These are phyloP conservation scores for Phialemonium atrogriseum DNA, from an alignment of 2,329 filamentous ascomycete species.

Conservation along the genomic window DNA sequence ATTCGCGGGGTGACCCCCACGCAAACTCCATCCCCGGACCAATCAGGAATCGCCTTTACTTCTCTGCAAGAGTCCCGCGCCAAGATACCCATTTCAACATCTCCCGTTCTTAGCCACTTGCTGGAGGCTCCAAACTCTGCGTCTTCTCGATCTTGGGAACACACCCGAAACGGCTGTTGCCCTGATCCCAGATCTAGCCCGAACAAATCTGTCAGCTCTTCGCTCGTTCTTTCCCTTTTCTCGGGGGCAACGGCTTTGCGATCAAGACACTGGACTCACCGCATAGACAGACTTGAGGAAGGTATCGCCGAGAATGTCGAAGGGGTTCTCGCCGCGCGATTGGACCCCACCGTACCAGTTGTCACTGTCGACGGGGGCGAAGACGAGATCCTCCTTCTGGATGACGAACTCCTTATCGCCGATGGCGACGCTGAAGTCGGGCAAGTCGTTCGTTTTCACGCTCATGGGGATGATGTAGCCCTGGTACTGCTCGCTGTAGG, in stretches of 20 bases:
- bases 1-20: no score
- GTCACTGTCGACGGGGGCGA: slow-evolving; percentile 44
- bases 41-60: no score
- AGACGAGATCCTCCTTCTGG: slow-evolving; percentile 55
- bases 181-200: slow-evolving; percentile 54
- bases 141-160: slow-evolving; percentile 43
- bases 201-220: no score
- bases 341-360: slow-evolving; percentile 59
- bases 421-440: slow-evolving; percentile 54
- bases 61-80: no score
- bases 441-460: slow-evolving; percentile 43
- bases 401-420: slow-evolving; percentile 52
- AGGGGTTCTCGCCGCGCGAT: slow-evolving; percentile 46
- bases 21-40: no score
- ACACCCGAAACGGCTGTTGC: slow-evolving; percentile 49
- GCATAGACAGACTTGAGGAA: slow-evolving; percentile 60
- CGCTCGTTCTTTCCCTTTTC: no score
- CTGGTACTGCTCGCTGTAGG: slow-evolving; percentile 46
- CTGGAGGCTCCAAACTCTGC: slow-evolving; percentile 21
- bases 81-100: no score
- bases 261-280: no score
- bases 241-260: no score
- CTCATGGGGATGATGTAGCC: slow-evolving; percentile 56
- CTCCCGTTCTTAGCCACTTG: background rate
- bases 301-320: slow-evolving; percentile 57